Evolutionary conservation across 1,139 yeast genomes (phyloP).

Genomic region (Geotrichum bryndzae): DNA sequence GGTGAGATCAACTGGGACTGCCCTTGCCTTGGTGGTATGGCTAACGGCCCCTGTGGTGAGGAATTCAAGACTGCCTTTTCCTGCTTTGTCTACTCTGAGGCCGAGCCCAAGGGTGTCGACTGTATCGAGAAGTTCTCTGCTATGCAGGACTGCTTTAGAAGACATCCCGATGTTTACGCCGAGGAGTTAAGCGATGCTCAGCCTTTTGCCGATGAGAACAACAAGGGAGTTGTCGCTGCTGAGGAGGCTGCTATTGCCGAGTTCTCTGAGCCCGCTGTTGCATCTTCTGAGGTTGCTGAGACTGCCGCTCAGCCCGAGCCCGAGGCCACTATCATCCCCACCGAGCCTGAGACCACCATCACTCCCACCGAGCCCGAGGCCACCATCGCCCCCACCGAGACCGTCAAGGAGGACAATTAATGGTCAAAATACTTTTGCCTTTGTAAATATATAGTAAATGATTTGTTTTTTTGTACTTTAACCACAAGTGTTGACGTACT

Average conservation of each 20-base stretch:
- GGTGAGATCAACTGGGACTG: slow-evolving; percentile 99
- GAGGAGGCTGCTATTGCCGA: slow-evolving; percentile 1
- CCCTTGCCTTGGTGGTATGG: slow-evolving; percentile 99
- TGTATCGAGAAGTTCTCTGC: slow-evolving; percentile 86
- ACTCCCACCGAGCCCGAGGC: slow-evolving; percentile 1
- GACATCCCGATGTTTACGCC: slow-evolving; percentile 88
- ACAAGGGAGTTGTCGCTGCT: not conserved
- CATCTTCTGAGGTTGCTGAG: not conserved
- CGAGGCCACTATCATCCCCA: not conserved
- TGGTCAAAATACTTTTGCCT: not conserved
- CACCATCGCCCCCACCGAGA: not conserved
- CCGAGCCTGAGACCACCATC: not conserved
- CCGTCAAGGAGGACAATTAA: not conserved
- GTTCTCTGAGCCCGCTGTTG: not conserved
- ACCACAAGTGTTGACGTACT: not conserved
- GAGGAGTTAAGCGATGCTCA: slow-evolving; percentile 59
- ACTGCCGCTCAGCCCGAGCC: slow-evolving; percentile 1
- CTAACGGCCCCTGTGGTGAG: slow-evolving; percentile 97
- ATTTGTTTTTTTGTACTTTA: not conserved
- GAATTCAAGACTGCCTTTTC: slow-evolving; percentile 95
- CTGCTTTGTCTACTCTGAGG: slow-evolving; percentile 90
- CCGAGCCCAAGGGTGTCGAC: slow-evolving; percentile 96
- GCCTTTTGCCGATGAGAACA: slow-evolving; percentile 18
- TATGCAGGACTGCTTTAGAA: slow-evolving; percentile 94
- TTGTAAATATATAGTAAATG: not conserved